phyloP scores from a whole-genome alignment of 371 early-diverging fungal genomes.

The Rhizoclosmatium hyalinum region DNA sequence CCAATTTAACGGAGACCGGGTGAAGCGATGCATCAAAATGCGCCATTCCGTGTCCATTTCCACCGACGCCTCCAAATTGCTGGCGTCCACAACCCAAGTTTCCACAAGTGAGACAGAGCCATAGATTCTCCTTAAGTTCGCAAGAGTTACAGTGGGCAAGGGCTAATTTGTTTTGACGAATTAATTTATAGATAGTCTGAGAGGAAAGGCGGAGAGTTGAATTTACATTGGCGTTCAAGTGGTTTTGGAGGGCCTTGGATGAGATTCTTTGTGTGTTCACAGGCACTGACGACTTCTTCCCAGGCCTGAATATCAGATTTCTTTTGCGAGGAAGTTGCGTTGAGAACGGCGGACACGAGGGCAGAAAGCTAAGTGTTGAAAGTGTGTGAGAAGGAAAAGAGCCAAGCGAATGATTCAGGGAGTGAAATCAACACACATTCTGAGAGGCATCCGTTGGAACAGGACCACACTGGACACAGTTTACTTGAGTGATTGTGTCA shows the following conservation, averaged over 20 bases:
- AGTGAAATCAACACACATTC: not conserved
- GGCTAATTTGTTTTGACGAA: constrained; percentile 47
- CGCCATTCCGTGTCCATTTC: constrained; percentile 95
- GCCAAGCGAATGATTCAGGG: not conserved
- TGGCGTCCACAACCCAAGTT: constrained; percentile 72
- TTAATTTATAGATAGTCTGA: constrained; percentile 19
- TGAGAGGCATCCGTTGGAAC: constrained; percentile 41
- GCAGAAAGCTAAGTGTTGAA: constrained; percentile 43
- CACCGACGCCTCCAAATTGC: constrained; percentile 98
- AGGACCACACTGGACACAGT: constrained; percentile 74
- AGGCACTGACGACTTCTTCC: constrained; percentile 82
- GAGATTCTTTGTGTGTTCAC: constrained; percentile 81
- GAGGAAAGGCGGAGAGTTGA: not conserved
- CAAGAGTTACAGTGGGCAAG: constrained; percentile 86
- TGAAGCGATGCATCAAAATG: constrained; percentile 91
- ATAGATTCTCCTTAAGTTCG: constrained; percentile 80
- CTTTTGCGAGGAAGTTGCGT: constrained; percentile 79
- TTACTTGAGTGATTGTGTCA: constrained; percentile 67
- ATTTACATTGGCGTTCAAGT: constrained; percentile 37
- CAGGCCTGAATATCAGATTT: constrained; percentile 91
- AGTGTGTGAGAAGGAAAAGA: not conserved
- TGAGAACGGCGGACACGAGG: constrained; percentile 73
- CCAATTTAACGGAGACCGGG: constrained; percentile 86
- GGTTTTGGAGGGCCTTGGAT: constrained; percentile 58
- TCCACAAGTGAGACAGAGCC: constrained; percentile 73